Percentiles rank a stretch among this genome's conserved stretches.
phyloP scores from a whole-genome alignment of 192 early-diverging fungal genomes.

The Cetraspora pellucida region DNA sequence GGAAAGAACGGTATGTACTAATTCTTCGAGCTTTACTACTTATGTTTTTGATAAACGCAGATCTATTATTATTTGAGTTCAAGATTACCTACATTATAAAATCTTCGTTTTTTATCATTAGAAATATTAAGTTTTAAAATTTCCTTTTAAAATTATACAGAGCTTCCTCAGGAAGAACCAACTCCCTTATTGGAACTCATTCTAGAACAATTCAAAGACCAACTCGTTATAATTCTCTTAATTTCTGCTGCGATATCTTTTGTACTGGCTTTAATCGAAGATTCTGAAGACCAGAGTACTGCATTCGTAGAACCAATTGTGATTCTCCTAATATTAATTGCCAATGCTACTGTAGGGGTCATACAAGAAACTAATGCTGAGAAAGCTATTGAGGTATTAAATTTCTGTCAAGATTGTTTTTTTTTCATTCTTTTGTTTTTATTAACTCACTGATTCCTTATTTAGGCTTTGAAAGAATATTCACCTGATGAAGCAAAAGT shows the following conservation, averaged over 20 bases:
- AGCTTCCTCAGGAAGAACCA: slow-evolving; percentile 86
- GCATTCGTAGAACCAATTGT: slow-evolving; percentile 98
- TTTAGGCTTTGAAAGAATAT: slow-evolving; percentile 89
- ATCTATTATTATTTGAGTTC: neutral
- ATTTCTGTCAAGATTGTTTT: neutral
- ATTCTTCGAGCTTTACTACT: neutral
- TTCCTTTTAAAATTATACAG: slow-evolving; percentile 35
- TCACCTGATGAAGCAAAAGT: slow-evolving; percentile 95
- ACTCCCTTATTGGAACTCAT: slow-evolving; percentile 94
- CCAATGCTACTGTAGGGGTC: slow-evolving; percentile 96
- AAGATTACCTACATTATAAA: too few species aligned
- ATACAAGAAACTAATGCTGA: slow-evolving; percentile 96
- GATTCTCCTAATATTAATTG: slow-evolving; percentile 96
- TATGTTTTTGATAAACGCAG: neutral
- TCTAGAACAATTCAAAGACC: slow-evolving; percentile 97
- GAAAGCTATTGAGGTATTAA: slow-evolving; percentile 87
- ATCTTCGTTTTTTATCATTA: neutral
- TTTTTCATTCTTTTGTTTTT: neutral
- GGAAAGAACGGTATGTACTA: slow-evolving; percentile 73
- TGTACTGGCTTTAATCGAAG: slow-evolving; percentile 88
- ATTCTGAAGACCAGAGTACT: slow-evolving; percentile 64
- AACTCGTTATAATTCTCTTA: slow-evolving; percentile 95
- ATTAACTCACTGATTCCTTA: neutral
- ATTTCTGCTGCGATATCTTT: slow-evolving; percentile 90
- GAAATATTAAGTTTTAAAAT: slow-evolving; percentile 2